Conservation (phyloP, 1,284 basidiomycete species). For the Cutaneotrichosporon dermatis region DNA sequence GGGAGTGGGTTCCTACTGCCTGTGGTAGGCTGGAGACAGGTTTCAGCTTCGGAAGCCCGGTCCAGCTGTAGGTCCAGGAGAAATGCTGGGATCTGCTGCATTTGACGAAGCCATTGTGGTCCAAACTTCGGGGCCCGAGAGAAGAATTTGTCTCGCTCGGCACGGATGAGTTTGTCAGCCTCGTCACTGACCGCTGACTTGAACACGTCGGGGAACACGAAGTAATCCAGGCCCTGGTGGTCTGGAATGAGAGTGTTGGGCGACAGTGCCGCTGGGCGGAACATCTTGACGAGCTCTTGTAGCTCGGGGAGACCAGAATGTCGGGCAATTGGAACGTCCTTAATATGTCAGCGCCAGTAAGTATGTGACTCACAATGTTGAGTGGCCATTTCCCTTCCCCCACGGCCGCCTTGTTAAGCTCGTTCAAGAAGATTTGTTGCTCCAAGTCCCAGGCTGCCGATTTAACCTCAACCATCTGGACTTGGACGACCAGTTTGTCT, state of each 20-base stretch:
- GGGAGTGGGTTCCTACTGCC: too few relatives aligned
- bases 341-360: neutral
- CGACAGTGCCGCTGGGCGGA: slow-evolving; percentile 66
- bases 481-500: slow-evolving; percentile 26
- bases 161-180: neutral
- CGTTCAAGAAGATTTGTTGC: slow-evolving; percentile 19
- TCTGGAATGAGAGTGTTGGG: slow-evolving; percentile 67
- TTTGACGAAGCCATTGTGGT: too few relatives aligned
- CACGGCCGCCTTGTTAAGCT: slow-evolving; percentile 24
- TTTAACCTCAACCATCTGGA: slow-evolving; percentile 53
- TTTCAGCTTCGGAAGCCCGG: too few relatives aligned
- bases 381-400: slow-evolving; percentile 37
- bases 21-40: too few relatives aligned
- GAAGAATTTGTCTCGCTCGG: slow-evolving; percentile 2
- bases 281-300: slow-evolving; percentile 68
- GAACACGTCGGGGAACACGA: slow-evolving; percentile 53
- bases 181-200: slow-evolving; percentile 29
- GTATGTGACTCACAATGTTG: slow-evolving; percentile 32
- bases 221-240: slow-evolving; percentile 63
- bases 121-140: too few relatives aligned
- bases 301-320: slow-evolving; percentile 84
- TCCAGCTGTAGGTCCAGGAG: too few relatives aligned
- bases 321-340: slow-evolving; percentile 77
- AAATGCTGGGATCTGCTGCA: too few relatives aligned
- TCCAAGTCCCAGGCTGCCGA: slow-evolving; percentile 49